Percentiles rank a stretch among this genome's conserved stretches.
These are phyloP conservation scores for Pseudozyma flocculosa DNA, from an alignment of 1,284 basidiomycete genomes.

Conservation along the genomic window DNA sequence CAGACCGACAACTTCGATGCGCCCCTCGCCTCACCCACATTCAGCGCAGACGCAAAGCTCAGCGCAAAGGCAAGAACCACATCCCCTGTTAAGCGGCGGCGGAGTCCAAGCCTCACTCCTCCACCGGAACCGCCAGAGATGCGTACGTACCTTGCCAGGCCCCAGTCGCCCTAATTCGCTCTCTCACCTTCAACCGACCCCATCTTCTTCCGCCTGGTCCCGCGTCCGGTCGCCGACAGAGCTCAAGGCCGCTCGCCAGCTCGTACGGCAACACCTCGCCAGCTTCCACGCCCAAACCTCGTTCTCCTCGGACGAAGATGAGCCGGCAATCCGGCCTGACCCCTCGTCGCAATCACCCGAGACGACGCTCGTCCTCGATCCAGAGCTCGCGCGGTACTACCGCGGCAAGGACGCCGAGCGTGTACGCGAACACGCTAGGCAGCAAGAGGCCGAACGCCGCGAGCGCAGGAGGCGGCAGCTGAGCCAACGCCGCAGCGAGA, in stretches of 20 bases:
- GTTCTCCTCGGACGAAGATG: constrained; percentile 3
- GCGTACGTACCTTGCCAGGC: background rate
- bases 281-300: background rate
- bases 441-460: constrained; percentile 17
- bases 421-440: constrained; percentile 35
- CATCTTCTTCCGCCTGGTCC: too few relatives aligned
- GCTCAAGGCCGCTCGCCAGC: constrained; percentile 21
- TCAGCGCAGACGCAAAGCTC: background rate
- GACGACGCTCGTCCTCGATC: constrained; percentile 25
- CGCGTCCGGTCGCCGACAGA: too few relatives aligned
- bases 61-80: too few relatives aligned
- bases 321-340: constrained; percentile 1
- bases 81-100: background rate
- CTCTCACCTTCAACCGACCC: too few relatives aligned
- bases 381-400: constrained; percentile 38
- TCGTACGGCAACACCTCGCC: constrained; percentile 18
- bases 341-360: background rate
- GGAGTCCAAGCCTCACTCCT: constrained; percentile 15
- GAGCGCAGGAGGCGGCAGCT: constrained; percentile 7
- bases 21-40: background rate
- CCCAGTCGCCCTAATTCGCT: background rate
- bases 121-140: constrained; percentile 10
- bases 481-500: background rate
- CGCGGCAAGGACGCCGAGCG: constrained; percentile 30
- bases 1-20: background rate